A percentile compares a stretch with the other conserved stretches of the same genome.
Evolutionary conservation across 2,329 filamentous ascomycete genomes (phyloP).

Genomic region (Aureobasidium leucospermi): DNA sequence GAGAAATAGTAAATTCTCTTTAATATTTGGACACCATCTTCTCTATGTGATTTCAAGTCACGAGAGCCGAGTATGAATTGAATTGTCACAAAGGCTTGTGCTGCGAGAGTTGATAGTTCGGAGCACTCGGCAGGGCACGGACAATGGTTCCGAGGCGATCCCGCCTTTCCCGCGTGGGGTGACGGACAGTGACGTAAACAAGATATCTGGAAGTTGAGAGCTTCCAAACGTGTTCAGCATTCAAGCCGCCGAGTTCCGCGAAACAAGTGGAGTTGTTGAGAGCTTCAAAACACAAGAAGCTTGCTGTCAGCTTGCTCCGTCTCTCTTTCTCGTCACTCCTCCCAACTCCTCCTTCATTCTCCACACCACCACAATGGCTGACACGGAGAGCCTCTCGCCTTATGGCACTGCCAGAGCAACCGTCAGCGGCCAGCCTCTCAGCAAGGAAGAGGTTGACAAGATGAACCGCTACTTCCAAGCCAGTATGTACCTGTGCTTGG

Average conservation of each 20-base stretch:
- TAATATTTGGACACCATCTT: too few relatives aligned
- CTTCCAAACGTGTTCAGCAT: neutral
- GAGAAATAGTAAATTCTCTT: too few relatives aligned
- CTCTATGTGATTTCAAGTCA: too few relatives aligned
- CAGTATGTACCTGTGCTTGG: slow-evolving; percentile 66
- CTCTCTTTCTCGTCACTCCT: neutral
- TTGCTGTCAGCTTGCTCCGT: neutral
- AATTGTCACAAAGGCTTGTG: neutral
- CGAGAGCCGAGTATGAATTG: neutral
- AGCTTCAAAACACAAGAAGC: slow-evolving; percentile 8
- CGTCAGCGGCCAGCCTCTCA: slow-evolving; percentile 46
- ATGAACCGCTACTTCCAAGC: slow-evolving; percentile 68
- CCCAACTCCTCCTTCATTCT: neutral
- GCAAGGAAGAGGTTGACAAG: slow-evolving; percentile 57
- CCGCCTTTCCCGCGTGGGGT: neutral
- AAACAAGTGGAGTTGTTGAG: neutral
- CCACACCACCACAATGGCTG: neutral
- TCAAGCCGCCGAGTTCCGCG: slow-evolving; percentile 3
- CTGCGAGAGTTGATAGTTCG: neutral
- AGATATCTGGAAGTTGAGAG: neutral
- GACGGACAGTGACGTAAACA: neutral
- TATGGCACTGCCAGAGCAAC: slow-evolving; percentile 20
- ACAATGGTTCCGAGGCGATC: neutral
- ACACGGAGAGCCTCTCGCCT: slow-evolving; percentile 11
- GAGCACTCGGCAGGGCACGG: neutral